Evolutionary conservation across 257 asterid species (phyloP).

Genomic region (Solanum gracilifrons): DNA sequence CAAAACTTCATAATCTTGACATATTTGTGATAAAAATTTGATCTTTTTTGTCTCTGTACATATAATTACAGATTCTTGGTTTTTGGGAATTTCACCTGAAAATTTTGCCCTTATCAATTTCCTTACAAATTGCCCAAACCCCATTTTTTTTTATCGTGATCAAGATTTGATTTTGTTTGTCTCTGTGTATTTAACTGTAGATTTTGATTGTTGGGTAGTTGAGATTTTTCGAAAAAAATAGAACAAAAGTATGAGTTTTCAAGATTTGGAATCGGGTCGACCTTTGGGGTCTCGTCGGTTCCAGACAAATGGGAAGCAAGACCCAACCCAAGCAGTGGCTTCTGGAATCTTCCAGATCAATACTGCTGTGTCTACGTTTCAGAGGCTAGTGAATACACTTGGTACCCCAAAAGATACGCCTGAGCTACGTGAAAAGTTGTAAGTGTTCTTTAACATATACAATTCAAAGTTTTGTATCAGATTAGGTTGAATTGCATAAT

Average conservation of each 20-base stretch:
- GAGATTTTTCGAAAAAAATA: background rate
- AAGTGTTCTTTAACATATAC: conserved; percentile 1
- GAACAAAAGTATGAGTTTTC: conserved; percentile 27
- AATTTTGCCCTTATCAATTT: background rate
- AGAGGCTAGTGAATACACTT: conserved; percentile 27
- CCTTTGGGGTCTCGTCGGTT: background rate
- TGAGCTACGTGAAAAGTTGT: conserved; percentile 39
- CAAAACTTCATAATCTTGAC: too few species aligned
- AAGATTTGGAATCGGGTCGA: conserved; percentile 40
- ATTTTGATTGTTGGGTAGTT: background rate
- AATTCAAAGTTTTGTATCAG: background rate
- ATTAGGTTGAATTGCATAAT: background rate
- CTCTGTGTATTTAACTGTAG: background rate
- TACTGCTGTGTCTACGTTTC: conserved; percentile 34
- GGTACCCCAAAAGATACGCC: conserved; percentile 39
- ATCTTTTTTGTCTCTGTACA: background rate
- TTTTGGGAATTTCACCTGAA: background rate
- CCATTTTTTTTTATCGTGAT: background rate
- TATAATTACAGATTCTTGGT: background rate
- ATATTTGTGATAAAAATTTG: background rate
- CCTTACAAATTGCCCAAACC: background rate
- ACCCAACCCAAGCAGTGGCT: conserved; percentile 29
- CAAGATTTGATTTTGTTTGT: background rate
- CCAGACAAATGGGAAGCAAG: conserved; percentile 10
- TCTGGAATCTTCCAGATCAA: conserved; percentile 32